A percentile compares a stretch with the other conserved stretches of the same genome.
These are phyloP conservation scores for Tylopilus rubrobrunneus DNA, from an alignment of 768 basidiomycete genomes.

Conservation along the genomic window DNA sequence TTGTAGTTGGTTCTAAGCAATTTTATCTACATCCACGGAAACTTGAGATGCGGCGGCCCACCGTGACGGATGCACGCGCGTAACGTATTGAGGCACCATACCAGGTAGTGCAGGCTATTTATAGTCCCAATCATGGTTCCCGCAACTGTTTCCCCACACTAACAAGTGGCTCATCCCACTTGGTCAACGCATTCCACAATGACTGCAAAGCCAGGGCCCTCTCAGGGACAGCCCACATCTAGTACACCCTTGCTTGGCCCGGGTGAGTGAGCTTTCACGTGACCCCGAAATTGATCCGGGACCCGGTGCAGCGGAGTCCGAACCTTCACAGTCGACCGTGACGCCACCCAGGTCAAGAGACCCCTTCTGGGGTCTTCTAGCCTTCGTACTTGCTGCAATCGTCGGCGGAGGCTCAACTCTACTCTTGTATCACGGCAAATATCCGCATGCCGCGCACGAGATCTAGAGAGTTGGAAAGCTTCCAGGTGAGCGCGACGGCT, in stretches of 20 bases:
- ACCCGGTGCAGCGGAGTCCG: background rate
- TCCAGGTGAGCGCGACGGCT: conserved; percentile 27
- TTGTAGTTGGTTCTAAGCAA: too few species aligned
- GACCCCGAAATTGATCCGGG: background rate
- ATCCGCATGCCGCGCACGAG: background rate
- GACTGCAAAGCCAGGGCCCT: conserved; percentile 3
- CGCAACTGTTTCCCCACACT: too few species aligned
- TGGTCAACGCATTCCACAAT: conserved; percentile 6
- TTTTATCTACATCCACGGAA: too few species aligned
- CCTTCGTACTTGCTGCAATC: conserved; percentile 17
- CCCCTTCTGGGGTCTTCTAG: conserved; percentile 7
- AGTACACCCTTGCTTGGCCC: conserved; percentile 21
- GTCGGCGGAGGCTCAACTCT: conserved; percentile 18
- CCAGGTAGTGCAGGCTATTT: too few species aligned
- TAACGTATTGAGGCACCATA: too few species aligned
- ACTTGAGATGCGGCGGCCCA: too few species aligned
- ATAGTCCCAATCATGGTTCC: too few species aligned
- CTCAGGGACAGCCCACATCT: background rate
- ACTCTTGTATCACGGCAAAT: conserved; percentile 10
- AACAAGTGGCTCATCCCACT: background rate
- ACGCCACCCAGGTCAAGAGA: conserved; percentile 3
- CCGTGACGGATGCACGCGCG: too few species aligned
- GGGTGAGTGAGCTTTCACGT: conserved; percentile 4
- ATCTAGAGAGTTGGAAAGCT: conserved; percentile 31
- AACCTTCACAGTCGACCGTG: too few species aligned